A percentile compares a stretch with the other conserved stretches of the same genome.
Evolutionary conservation across 306 rosid species (phyloP).

Genomic region (Begonia peltatifolia): DNA sequence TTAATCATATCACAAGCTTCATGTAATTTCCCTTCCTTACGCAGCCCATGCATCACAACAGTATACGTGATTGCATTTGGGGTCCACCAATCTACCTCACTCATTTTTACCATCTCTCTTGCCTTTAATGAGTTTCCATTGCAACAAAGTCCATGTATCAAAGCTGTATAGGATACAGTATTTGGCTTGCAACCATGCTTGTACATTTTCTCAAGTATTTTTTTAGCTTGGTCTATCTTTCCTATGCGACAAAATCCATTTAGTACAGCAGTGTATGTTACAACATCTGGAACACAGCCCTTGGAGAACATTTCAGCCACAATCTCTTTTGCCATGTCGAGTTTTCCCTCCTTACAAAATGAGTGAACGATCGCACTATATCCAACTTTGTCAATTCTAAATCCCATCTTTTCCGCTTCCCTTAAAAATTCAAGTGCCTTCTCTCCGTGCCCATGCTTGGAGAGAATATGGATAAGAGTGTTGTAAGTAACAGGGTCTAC

Average conservation of each 20-base stretch:
- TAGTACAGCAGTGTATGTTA: constrained; percentile 62
- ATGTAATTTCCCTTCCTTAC: constrained; percentile 63
- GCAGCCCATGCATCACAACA: constrained; percentile 65
- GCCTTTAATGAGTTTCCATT: constrained; percentile 65
- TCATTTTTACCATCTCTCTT: constrained; percentile 53
- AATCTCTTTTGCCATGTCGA: constrained; percentile 52
- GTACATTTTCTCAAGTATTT: constrained; percentile 73
- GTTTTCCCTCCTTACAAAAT: constrained; percentile 48
- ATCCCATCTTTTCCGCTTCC: constrained; percentile 65
- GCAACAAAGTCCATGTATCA: constrained; percentile 73
- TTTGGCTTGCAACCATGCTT: constrained; percentile 79
- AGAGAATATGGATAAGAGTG: constrained; percentile 51
- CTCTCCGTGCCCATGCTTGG: constrained; percentile 62
- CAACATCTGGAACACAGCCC: constrained; percentile 78
- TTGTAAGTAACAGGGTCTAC: constrained; percentile 78
- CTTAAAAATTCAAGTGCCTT: constrained; percentile 54
- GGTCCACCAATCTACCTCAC: constrained; percentile 86
- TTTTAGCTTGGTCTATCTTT: constrained; percentile 70
- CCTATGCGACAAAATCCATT: constrained; percentile 63
- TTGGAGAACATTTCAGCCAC: constrained; percentile 51
- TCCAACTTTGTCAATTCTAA: constrained; percentile 63
- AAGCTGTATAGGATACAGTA: constrained; percentile 57
- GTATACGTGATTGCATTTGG: constrained; percentile 70
- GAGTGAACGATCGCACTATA: constrained; percentile 76
- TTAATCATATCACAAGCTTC: constrained; percentile 58